Base-by-base conservation (phyloP, 139 green algal species). In the Diplosphaera chodatii region DNA sequence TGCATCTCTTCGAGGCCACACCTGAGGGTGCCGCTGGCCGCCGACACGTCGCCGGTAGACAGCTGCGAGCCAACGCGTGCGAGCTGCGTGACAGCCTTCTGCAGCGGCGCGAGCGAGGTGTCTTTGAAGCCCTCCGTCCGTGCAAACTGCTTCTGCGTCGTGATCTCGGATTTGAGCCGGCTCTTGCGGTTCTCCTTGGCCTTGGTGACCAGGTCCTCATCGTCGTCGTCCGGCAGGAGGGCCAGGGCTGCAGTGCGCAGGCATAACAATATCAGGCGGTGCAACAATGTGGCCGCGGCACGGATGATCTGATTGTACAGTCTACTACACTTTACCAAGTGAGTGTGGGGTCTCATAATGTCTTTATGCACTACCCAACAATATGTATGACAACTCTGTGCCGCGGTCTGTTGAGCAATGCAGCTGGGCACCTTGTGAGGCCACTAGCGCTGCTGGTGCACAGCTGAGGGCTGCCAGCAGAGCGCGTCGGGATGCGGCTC, bases 141-240 rank as follows among this genome's bases (percentile, higher is more conserved):
- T 22, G 21, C 29, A 40, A 71, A 77, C 37, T 73, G 21, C 28
- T 67, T 77, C 64, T 86, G 78, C 3, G 27, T 40, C 1, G 59
- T 72, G 30, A 31, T 68, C 73, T 78, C 73, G 27, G 71, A 67
- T 22, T 64, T 33, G 66, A 90, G 62, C 28, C 76, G 71, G 18
- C 55, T 62, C 65, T 79, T 76, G 32, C 88, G 80, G 69, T 88
- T 91, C 32, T 82, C 84, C 59, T 84, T 85, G 25, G 87, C 87
- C 68, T 79, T 83, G 71, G 81, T 74, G 18, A 92, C 59, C 64
- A 92, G 70, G 66, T 91, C 85, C 80, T 90, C 84, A 74, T 92
- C 87, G 55, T 92, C 87, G 70, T 92, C 87, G 55, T 92, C 85
- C 2, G 85, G 85, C 55, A 90, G 85, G 1, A 89, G 75, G 3